Evolutionary conservation across 2,329 filamentous ascomycete genomes (phyloP).

Genomic region (Aureobasidium leucospermi): DNA sequence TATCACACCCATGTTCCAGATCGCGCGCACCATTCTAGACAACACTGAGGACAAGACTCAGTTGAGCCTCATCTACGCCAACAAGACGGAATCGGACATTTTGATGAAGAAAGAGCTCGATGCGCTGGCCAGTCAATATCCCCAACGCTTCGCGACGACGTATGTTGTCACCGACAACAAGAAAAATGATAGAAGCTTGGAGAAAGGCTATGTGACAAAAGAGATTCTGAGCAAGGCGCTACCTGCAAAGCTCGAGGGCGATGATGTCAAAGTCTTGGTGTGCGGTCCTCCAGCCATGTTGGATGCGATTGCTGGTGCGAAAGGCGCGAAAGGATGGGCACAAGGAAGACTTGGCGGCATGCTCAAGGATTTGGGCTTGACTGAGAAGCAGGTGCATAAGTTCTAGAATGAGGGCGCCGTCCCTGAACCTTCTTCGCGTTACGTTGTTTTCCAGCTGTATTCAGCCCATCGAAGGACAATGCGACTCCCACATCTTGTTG

Average conservation of each 20-base stretch:
- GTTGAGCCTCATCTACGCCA: conserved; percentile 59
- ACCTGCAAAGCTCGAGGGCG: conserved; percentile 25
- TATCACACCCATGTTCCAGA: conserved; percentile 63
- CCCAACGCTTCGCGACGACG: conserved; percentile 49
- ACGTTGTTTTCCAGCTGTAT: too few species aligned
- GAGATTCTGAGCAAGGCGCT: conserved; percentile 48
- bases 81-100: conserved; percentile 57
- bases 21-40: conserved; percentile 53
- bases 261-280: conserved; percentile 55
- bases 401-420: conserved; percentile 35
- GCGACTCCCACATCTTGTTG: too few species aligned
- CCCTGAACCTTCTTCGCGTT: too few species aligned
- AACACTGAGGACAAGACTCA: conserved; percentile 56
- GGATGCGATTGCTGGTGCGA: conserved; percentile 44
- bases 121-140: conserved; percentile 41
- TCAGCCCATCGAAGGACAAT: too few species aligned
- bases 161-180: conserved; percentile 50
- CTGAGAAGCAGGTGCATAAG: conserved; percentile 50
- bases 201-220: conserved; percentile 52
- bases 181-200: conserved; percentile 28
- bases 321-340: conserved; percentile 28
- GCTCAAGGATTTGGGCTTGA: conserved; percentile 51
- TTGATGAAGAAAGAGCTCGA: conserved; percentile 51
- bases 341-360: conserved; percentile 39
- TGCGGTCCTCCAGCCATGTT: conserved; percentile 66